phyloP scores from a whole-genome alignment of 2,329 filamentous ascomycete species.

The Massarina eburnea region DNA sequence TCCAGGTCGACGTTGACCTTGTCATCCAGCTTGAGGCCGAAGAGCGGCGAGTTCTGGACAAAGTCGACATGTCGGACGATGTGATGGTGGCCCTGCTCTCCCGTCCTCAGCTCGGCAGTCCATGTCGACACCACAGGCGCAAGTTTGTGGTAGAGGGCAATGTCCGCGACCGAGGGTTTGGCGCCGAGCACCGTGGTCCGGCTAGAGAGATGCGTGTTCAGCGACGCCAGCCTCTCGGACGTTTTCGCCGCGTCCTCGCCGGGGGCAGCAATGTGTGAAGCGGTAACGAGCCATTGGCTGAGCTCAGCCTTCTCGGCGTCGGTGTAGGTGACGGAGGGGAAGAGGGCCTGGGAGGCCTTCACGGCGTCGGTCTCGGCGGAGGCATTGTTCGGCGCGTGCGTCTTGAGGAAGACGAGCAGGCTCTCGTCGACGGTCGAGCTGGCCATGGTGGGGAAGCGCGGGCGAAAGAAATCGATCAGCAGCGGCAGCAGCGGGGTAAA shows the following conservation, averaged over 20 bases:
- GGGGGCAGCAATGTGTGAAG: conserved; percentile 66
- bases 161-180: conserved; percentile 86
- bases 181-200: conserved; percentile 86
- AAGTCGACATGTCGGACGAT: conserved; percentile 92
- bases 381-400: conserved; percentile 42
- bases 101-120: conserved; percentile 83
- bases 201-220: conserved; percentile 85
- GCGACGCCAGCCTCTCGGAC: conserved; percentile 68
- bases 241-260: conserved; percentile 59
- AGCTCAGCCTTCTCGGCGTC: conserved; percentile 82
- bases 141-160: conserved; percentile 78
- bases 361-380: conserved; percentile 39
- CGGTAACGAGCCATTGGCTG: conserved; percentile 82
- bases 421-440: conserved; percentile 38
- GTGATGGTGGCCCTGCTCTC: conserved; percentile 84
- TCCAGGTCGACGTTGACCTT: conserved; percentile 79
- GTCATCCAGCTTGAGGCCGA: conserved; percentile 71
- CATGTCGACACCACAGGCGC: conserved; percentile 76
- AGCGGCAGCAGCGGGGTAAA: conserved; percentile 36
- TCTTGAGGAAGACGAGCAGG: conserved; percentile 38
- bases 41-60: conserved; percentile 79
- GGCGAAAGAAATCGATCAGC: conserved; percentile 34
- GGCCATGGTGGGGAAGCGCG: conserved; percentile 35
- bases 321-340: conserved; percentile 70
- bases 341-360: conserved; percentile 62